Percentiles rank a stretch among this genome's conserved stretches.
Conservation (phyloP, 2,329 filamentous ascomycete species). For the Whalleya microplaca region DNA sequence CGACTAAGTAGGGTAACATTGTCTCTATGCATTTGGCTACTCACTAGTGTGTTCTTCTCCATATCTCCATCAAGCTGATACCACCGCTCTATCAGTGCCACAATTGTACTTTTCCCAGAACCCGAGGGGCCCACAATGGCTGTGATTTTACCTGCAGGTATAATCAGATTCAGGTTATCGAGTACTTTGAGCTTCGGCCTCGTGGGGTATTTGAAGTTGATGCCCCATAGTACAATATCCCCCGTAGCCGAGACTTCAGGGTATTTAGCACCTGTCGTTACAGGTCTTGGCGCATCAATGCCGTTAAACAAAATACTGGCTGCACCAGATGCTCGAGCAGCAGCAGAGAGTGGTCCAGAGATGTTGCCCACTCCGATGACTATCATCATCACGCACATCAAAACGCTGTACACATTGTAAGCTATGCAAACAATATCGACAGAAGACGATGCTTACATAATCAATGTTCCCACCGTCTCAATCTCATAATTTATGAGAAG, state of each 20-base stretch:
- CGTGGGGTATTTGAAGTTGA: slow-evolving; percentile 73
- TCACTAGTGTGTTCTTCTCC: slow-evolving; percentile 41
- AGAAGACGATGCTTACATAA: slow-evolving; percentile 47
- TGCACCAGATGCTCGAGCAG: slow-evolving; percentile 58
- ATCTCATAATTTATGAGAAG: slow-evolving; percentile 34
- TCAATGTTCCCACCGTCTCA: slow-evolving; percentile 56
- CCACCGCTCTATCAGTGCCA: slow-evolving; percentile 72
- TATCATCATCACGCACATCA: slow-evolving; percentile 63
- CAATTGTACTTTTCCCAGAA: slow-evolving; percentile 74
- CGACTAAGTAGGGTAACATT: slow-evolving; percentile 5
- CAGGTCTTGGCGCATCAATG: slow-evolving; percentile 51
- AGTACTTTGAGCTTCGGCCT: slow-evolving; percentile 67
- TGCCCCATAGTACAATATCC: slow-evolving; percentile 63
- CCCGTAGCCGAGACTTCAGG: slow-evolving; percentile 51
- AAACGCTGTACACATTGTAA: slow-evolving; percentile 39
- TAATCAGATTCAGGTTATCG: slow-evolving; percentile 58
- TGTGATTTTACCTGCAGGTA: slow-evolving; percentile 69
- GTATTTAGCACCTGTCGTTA: slow-evolving; percentile 45
- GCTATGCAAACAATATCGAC: neutral
- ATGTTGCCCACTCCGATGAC: slow-evolving; percentile 59
- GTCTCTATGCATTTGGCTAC: slow-evolving; percentile 1
- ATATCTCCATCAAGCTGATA: slow-evolving; percentile 59
- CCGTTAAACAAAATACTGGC: slow-evolving; percentile 61
- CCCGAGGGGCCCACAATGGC: slow-evolving; percentile 76
- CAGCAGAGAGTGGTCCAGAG: slow-evolving; percentile 60